Conservation (phyloP, 1,284 basidiomycete species). For the Cryptococcus wingfieldii region DNA sequence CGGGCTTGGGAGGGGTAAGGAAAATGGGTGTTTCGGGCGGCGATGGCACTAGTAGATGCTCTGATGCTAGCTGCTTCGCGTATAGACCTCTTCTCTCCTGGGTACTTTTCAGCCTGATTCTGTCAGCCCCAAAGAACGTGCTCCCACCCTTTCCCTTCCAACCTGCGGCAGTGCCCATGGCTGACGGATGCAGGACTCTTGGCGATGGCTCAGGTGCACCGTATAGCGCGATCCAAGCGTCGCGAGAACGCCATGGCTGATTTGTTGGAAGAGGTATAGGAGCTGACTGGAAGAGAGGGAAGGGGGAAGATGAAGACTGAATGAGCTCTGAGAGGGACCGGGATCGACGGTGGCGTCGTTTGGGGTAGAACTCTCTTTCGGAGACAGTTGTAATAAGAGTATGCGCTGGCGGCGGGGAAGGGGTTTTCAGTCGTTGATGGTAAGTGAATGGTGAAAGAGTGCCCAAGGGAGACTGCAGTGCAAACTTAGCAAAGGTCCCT, state of each 20-base stretch:
- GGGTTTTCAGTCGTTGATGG: neutral
- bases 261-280: neutral
- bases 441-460: neutral
- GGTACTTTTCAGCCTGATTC: neutral
- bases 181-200: neutral
- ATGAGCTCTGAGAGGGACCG: slow-evolving; percentile 19
- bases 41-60: neutral
- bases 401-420: neutral
- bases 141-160: slow-evolving; percentile 10
- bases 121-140: slow-evolving; percentile 13
- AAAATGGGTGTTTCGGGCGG: neutral
- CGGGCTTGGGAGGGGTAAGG: neutral
- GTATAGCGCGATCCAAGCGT: slow-evolving; percentile 34
- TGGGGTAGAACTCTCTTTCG: no score
- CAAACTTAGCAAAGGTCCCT: neutral
- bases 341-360: slow-evolving; percentile 10
- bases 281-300: neutral
- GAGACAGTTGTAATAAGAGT: neutral
- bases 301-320: slow-evolving; percentile 7
- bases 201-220: neutral
- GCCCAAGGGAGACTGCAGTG: neutral
- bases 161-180: slow-evolving; percentile 3
- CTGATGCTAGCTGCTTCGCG: neutral
- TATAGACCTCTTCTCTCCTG: neutral
- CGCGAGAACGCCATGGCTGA: slow-evolving; percentile 38